phyloP scores from a whole-genome alignment of 768 basidiomycete genomes.

The Leccinum rimulosum region DNA sequence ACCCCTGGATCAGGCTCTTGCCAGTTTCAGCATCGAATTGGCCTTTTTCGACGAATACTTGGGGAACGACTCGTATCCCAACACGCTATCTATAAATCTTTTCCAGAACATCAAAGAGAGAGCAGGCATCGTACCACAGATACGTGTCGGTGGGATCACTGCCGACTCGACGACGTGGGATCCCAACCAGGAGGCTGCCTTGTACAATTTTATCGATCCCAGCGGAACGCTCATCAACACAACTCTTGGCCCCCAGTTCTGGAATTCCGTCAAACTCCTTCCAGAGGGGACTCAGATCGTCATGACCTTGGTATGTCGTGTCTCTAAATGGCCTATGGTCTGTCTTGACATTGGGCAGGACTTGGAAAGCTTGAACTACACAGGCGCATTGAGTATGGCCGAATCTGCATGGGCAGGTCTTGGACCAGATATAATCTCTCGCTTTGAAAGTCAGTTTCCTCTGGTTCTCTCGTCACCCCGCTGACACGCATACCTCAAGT shows the following conservation, averaged over 20 bases:
- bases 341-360: conserved; percentile 32
- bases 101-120: conserved; percentile 45
- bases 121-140: conserved; percentile 44
- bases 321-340: neutral
- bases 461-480: neutral
- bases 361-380: conserved; percentile 41
- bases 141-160: conserved; percentile 53
- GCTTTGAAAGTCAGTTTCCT: conserved; percentile 41
- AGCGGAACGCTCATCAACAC: conserved; percentile 46
- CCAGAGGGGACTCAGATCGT: conserved; percentile 47
- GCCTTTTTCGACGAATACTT: conserved; percentile 52
- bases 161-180: conserved; percentile 54
- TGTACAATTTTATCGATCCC: conserved; percentile 42
- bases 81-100: conserved; percentile 41
- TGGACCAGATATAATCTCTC: conserved; percentile 34
- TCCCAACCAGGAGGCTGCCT: conserved; percentile 31
- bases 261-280: conserved; percentile 42
- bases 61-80: conserved; percentile 44
- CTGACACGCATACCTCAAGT: conserved; percentile 27
- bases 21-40: conserved; percentile 55
- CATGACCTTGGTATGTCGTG: conserved; percentile 40
- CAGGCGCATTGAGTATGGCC: conserved; percentile 43
- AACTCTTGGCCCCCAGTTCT: conserved; percentile 50
- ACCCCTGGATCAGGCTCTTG: conserved; percentile 42
- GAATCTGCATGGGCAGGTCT: conserved; percentile 40